Conservation (phyloP, 169 alveolate genomes). For the Plasmodium ovale region DNA sequence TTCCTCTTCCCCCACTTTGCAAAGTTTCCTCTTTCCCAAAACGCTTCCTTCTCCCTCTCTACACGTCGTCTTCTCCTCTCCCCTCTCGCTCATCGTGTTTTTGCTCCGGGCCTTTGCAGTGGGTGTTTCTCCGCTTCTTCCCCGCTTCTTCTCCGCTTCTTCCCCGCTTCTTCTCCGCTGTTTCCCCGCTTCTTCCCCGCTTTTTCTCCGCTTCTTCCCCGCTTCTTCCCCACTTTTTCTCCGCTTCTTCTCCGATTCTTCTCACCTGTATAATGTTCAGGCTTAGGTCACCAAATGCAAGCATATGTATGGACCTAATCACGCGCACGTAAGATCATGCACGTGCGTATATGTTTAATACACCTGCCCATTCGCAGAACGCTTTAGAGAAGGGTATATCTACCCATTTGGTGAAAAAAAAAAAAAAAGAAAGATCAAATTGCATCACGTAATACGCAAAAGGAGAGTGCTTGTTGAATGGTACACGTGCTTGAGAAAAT, state of each 20-base stretch:
- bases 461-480: too few species aligned
- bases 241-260: not conserved
- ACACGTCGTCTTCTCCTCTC: not conserved
- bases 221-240: not conserved
- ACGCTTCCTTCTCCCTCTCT: not conserved
- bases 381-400: too few species aligned
- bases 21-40: constrained; percentile 26
- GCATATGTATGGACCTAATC: not conserved
- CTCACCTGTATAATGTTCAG: not conserved
- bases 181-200: not conserved
- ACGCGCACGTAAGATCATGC: not conserved
- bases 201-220: not conserved
- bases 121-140: not conserved
- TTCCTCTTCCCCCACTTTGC: constrained; percentile 9
- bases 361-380: too few species aligned
- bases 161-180: not conserved
- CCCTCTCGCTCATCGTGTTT: constrained; percentile 28
- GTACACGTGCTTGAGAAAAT: too few species aligned
- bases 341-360: not conserved
- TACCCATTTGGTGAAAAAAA: too few species aligned
- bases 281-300: not conserved
- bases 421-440: too few species aligned
- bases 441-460: too few species aligned
- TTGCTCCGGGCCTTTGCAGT: too few species aligned
- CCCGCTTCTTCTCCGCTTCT: not conserved